Evolutionary conservation across 2,329 filamentous ascomycete genomes (phyloP).

Genomic region (Ophiostoma quercus): DNA sequence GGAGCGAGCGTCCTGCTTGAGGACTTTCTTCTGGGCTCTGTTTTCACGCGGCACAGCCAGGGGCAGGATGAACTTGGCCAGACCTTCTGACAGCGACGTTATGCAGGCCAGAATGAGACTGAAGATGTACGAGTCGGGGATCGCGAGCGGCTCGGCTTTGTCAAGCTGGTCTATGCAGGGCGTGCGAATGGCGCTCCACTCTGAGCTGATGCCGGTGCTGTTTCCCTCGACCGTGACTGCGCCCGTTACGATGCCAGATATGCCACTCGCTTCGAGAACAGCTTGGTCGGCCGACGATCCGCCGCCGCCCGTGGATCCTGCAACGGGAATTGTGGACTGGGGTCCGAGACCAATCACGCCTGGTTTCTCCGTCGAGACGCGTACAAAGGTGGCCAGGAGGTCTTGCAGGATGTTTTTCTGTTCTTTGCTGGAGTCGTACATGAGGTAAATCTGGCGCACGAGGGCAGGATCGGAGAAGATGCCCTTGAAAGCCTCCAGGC

Average conservation of each 20-base stretch:
- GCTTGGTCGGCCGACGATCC: slow-evolving; percentile 68
- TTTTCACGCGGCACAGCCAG: slow-evolving; percentile 75
- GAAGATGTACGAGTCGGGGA: slow-evolving; percentile 93
- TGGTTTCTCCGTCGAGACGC: slow-evolving; percentile 86
- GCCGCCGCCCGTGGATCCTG: slow-evolving; percentile 50
- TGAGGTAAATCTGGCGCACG: slow-evolving; percentile 70
- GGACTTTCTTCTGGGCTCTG: slow-evolving; percentile 47
- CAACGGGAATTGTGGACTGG: slow-evolving; percentile 76
- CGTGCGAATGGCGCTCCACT: slow-evolving; percentile 84
- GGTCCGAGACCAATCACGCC: slow-evolving; percentile 80
- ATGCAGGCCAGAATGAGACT: slow-evolving; percentile 84
- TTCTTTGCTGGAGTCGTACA: slow-evolving; percentile 69
- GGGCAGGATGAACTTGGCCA: slow-evolving; percentile 89
- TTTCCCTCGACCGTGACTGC: slow-evolving; percentile 61
- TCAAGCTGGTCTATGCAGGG: slow-evolving; percentile 92
- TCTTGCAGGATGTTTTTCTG: slow-evolving; percentile 74
- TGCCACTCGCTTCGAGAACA: slow-evolving; percentile 81
- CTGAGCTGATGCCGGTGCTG: slow-evolving; percentile 74
- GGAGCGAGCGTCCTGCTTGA: slow-evolving; percentile 42
- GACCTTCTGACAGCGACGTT: slow-evolving; percentile 80
- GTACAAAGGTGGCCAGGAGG: slow-evolving; percentile 82
- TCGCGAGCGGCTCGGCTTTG: slow-evolving; percentile 73
- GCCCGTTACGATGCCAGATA: slow-evolving; percentile 79
- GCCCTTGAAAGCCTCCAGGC: slow-evolving; percentile 84
- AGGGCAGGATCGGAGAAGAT: slow-evolving; percentile 77